These are phyloP conservation scores for Lachancea quebecensis DNA, from an alignment of 805 yeast species.

Conservation along the genomic window DNA sequence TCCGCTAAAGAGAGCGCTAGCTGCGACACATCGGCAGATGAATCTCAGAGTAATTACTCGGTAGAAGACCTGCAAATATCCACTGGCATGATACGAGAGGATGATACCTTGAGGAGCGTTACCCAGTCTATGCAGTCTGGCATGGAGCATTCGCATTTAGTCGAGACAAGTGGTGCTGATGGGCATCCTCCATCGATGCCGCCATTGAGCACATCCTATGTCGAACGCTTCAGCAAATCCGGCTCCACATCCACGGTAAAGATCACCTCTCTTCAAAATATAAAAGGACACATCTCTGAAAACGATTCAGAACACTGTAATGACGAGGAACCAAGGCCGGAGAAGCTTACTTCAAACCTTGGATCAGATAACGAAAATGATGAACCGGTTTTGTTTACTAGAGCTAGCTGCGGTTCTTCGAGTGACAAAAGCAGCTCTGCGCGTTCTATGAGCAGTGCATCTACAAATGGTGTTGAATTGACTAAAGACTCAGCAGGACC, in stretches of 20 bases:
- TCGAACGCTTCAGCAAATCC: not conserved
- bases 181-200: not conserved
- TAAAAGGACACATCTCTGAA: not conserved
- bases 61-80: constrained; percentile 17
- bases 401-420: no score
- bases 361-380: no score
- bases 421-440: no score
- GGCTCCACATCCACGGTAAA: not conserved
- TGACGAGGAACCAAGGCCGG: not conserved
- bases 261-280: not conserved
- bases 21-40: constrained; percentile 2
- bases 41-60: constrained; percentile 4
- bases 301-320: not conserved
- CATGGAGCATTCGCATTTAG: no score
- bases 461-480: no score
- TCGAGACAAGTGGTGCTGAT: no score
- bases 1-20: constrained; percentile 17
- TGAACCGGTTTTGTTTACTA: no score
- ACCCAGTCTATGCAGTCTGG: no score
- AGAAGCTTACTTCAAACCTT: not conserved
- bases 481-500: no score
- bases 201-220: constrained; percentile 1
- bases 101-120: constrained; percentile 1
- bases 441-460: no score
- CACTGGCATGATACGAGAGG: constrained; percentile 8